Evolutionary conservation across 805 yeast species (phyloP), one percentile per base, ranked within the genome.

Genomic region (Starmerella floricola): DNA sequence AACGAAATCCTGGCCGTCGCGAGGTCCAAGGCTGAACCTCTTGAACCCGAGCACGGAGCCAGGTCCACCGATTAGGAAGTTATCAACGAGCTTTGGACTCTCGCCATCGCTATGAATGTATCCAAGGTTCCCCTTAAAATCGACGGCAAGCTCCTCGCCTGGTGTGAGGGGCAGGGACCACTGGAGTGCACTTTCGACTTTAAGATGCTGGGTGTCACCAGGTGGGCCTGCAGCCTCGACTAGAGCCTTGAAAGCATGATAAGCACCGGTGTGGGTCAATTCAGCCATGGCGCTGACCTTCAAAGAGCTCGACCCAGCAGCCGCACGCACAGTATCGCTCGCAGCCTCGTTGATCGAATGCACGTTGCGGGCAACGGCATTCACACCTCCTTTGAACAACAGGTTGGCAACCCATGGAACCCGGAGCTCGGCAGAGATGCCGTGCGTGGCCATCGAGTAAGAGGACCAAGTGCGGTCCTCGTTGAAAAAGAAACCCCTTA

Each of bases 41-140:
- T 69, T 66, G 55, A 78, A 81, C 1, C 87, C 84, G 49, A 76
- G 67, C 29, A 84, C 72, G 41, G 74, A 74, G 44, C 73, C 69
- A 27, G 74, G 69, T 0, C 94, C 94, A 16, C 94, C 91, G 36
- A 80, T 66, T 55, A 78, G 81, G 58, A 85, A 87, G 51, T 78
- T 72, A 61, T 88, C 97, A 49, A 77, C 68, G 23, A 78, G 60
- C 51, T 79, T 81, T 2, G 79, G 62, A 41, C 62, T 42, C 47
- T 54, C 45, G 31, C 37, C 46, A 32, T 31, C 38, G 17, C 33
- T 23, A 31, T 31, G 41, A 29, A 55, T 36, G 30, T 40, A 46
- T n/a, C 59, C 59, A 5, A 46, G 36, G 6, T 40, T 29, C 24
- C 47, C 52, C 6, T 36, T 16, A 24, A 50, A 32, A 20, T 49